Percentiles rank a stretch among this genome's conserved stretches.
These are phyloP conservation scores for Taxillus chinensis DNA, from an alignment of 164 flowering plant genomes.

Conservation along the genomic window DNA sequence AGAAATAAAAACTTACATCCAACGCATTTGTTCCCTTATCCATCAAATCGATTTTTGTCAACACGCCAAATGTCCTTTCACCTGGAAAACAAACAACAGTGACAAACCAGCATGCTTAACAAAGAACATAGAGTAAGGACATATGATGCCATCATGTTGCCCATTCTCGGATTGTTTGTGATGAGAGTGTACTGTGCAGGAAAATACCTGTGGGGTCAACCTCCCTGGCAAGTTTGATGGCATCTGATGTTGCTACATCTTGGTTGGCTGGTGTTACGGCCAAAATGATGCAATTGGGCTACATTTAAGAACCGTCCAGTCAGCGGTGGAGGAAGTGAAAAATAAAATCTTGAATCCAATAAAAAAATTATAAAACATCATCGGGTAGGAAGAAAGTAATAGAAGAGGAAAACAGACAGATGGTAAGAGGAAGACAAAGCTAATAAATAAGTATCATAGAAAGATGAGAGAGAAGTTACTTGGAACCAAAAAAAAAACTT, in stretches of 20 bases:
- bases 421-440: too few species aligned
- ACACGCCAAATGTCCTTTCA: too few species aligned
- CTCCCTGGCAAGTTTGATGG: slow-evolving; percentile 82
- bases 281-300: slow-evolving; percentile 82
- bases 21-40: slow-evolving; percentile 70
- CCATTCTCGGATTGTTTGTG: too few species aligned
- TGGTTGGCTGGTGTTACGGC: slow-evolving; percentile 95
- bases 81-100: too few species aligned
- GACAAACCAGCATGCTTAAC: too few species aligned
- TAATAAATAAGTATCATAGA: too few species aligned
- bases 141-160: neutral
- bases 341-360: neutral
- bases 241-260: slow-evolving; percentile 94
- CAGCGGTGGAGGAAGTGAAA: neutral
- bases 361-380: too few species aligned
- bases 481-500: neutral
- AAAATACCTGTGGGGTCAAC: slow-evolving; percentile 75
- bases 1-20: slow-evolving; percentile 32
- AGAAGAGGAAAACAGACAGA: too few species aligned
- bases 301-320: slow-evolving; percentile 12
- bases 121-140: neutral
- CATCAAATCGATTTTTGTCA: too few species aligned
- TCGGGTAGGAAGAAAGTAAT: too few species aligned
- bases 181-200: too few species aligned
- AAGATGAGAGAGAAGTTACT: too few species aligned